Evolutionary conservation across 2,329 filamentous ascomycete genomes (phyloP), one percentile per base, ranked within the genome.

Genomic region (Aaosphaeria pasadenensis): DNA sequence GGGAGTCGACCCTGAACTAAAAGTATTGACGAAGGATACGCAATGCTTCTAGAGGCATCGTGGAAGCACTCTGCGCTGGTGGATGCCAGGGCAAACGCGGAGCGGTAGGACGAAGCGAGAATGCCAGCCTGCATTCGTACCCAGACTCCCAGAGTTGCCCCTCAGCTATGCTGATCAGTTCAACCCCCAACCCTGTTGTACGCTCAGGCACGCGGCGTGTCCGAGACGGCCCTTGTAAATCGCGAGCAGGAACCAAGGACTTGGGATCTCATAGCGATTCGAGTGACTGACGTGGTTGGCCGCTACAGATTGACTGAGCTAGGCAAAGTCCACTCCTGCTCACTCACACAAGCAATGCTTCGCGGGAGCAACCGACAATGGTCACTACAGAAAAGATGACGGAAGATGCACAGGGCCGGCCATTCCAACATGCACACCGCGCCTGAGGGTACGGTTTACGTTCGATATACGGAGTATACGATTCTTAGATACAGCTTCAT

Each of bases 191-290:
- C 33, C 33, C n/a, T 36, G 33, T 36, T 9, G 50, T 47, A 43
- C 47, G 46, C 53, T 59, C 58, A 64, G 60, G 58, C 56, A 64
- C 57, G 53, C 58, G 59, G 62, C 50, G 45, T 57, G 56, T 51
- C 60, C 58, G 59, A 63, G 50, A 35, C 46, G 7, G 30, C 7
- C 29, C 39, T 36, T 13, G 53, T 38, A 43, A 32, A 45, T 48
- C 49, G 24, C 45, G 42, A 42, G 41, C 9, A 44, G 11, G 44
- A 58, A 52, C 61, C 63, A 58, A 54, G 53, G 50, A 55, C 47
- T 53, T 58, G 61, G 63, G 54, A 56, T 39, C 30, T 29, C 24
- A 45, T 48, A 45, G 58, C 56, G 56, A 49, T 43, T 49, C 39
- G 51, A 48, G 52, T 60, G 59, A 56, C n/a, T 36, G 55, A 60